These are phyloP conservation scores for Plasmodium reichenowi DNA, from an alignment of 169 alveolate genomes.

Conservation along the genomic window DNA sequence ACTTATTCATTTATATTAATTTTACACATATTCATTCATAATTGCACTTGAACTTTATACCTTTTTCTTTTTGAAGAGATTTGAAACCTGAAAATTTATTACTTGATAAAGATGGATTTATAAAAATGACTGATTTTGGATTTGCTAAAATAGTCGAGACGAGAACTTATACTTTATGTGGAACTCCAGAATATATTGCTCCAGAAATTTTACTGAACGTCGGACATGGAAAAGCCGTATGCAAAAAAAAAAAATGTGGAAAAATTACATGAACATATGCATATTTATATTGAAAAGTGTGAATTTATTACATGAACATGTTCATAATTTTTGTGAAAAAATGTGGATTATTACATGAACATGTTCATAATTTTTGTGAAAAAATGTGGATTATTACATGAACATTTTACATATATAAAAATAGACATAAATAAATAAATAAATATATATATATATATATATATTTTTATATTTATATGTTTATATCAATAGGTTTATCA, in stretches of 20 bases:
- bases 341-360: no score
- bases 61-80: slow-evolving; percentile 86
- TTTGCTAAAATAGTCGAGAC: slow-evolving; percentile 98
- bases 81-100: slow-evolving; percentile 98
- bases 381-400: neutral
- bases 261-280: neutral
- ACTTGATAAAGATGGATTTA: slow-evolving; percentile 97
- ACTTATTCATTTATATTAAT: neutral
- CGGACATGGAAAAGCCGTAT: slow-evolving; percentile 96
- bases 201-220: slow-evolving; percentile 98
- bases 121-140: slow-evolving; percentile 99
- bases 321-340: no score
- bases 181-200: slow-evolving; percentile 99
- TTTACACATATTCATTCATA: neutral
- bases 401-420: neutral
- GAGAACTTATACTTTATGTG: slow-evolving; percentile 99
- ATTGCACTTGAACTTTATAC: no score
- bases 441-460: neutral
- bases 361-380: neutral
- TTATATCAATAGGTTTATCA: no score
- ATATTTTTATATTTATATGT: neutral
- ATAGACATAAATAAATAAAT: neutral
- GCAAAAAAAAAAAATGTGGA: neutral
- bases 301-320: no score
- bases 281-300: neutral